A percentile compares a stretch with the other conserved stretches of the same genome.
These are phyloP conservation scores for Corchorus olitorius DNA, from an alignment of 345 rosid species.

Conservation along the genomic window DNA sequence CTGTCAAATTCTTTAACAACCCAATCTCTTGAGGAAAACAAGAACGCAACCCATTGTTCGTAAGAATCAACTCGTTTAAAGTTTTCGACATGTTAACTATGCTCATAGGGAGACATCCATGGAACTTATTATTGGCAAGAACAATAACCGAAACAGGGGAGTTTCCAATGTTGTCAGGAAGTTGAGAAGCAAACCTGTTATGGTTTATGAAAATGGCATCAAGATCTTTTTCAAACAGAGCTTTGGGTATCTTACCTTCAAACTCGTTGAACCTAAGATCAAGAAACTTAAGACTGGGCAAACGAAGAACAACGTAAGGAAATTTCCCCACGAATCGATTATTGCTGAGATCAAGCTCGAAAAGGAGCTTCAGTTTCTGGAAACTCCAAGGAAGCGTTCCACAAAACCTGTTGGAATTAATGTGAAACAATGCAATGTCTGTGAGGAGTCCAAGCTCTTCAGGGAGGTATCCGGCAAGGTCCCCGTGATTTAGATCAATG, in stretches of 20 bases:
- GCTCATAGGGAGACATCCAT: constrained; percentile 72
- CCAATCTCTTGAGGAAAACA: constrained; percentile 68
- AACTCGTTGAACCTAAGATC: constrained; percentile 90
- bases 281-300: constrained; percentile 64
- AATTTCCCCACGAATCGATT: constrained; percentile 78
- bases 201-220: constrained; percentile 79
- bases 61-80: constrained; percentile 60
- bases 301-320: constrained; percentile 56
- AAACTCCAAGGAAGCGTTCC: constrained; percentile 59
- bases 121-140: constrained; percentile 62
- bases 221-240: constrained; percentile 66
- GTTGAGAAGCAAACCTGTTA: constrained; percentile 59
- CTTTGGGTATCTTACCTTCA: constrained; percentile 65
- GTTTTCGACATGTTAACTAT: constrained; percentile 68
- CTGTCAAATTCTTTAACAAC: constrained; percentile 53
- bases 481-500: constrained; percentile 73
- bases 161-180: constrained; percentile 74
- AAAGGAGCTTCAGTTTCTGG: constrained; percentile 45
- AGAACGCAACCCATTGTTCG: constrained; percentile 57
- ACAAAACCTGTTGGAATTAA: constrained; percentile 84
- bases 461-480: constrained; percentile 75
- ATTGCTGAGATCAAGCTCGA: constrained; percentile 75
- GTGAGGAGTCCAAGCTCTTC: constrained; percentile 67
- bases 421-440: constrained; percentile 64
- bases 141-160: constrained; percentile 76